These are phyloP conservation scores for Oehlia diaphana DNA, from an alignment of 192 early-diverging fungal genomes.

Conservation along the genomic window DNA sequence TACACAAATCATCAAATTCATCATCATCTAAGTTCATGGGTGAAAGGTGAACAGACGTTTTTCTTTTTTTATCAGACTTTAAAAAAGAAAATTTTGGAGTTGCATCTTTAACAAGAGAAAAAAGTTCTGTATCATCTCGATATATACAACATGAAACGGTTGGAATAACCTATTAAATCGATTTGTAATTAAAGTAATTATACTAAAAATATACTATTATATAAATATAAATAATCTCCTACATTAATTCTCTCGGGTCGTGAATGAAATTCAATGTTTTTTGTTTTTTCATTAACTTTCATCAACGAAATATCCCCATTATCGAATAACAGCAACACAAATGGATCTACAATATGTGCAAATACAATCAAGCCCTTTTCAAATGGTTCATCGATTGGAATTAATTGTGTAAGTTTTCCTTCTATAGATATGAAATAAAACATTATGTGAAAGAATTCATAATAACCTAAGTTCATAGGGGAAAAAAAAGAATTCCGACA, in stretches of 20 bases:
- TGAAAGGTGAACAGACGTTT: background rate
- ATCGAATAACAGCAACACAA: constrained; percentile 71
- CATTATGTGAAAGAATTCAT: background rate
- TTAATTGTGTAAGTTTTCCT: constrained; percentile 52
- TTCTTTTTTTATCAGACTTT: constrained; percentile 34
- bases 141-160: constrained; percentile 50
- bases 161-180: constrained; percentile 30
- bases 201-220: background rate
- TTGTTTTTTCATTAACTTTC: constrained; percentile 55
- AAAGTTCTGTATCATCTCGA: constrained; percentile 45
- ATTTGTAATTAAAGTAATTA: background rate
- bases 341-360: constrained; percentile 78
- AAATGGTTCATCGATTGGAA: constrained; percentile 47
- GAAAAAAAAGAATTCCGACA: background rate
- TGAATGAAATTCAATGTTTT: constrained; percentile 39
- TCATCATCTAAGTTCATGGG: background rate
- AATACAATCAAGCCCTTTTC: constrained; percentile 58
- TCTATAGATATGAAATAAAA: constrained; percentile 35
- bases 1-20: constrained; percentile 3
- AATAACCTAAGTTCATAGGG: background rate
- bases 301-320: constrained; percentile 63
- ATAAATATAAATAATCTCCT: constrained; percentile 8
- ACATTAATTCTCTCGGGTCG: constrained; percentile 48
- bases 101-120: constrained; percentile 35
- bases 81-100: background rate